Base-by-base conservation (phyloP, 2,329 filamentous ascomycete genomes). In the Alternaria arbusti region DNA sequence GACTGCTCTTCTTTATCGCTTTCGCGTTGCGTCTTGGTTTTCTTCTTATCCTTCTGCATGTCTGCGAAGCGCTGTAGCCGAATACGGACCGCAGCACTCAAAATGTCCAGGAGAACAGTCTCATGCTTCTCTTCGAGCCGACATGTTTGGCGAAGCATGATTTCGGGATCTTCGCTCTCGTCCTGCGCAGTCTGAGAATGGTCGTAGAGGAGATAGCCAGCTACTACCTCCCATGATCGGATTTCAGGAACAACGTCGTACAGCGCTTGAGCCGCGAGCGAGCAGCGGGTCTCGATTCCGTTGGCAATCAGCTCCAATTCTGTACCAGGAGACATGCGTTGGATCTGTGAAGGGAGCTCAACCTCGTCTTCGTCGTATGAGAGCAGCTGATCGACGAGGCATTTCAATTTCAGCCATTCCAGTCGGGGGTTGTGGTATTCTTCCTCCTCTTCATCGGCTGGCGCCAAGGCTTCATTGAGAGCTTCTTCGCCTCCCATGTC, bases 391-490 rank as follows among this genome's bases (percentile, higher is more conserved):
- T 97, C 93, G 3, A 91, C 92, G 13, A 99, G 85, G 69, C 91
- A 95, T 81, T 98, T 99, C 76, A 96, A 88, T 75, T 92, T 93
- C 72, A 98, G 88, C 96, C 96, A 99, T 66, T 91, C 90, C 49
- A 89, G 85, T 64, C 91, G 90, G 3, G 94, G 92, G 3, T 89
- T 88, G 57, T 92, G 89, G 65, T 89, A 92, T 68, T 94, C 90
- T 23, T 87, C 85, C 12, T 94, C 91, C 15, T 91, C 89, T 15
- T 92, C 87, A n/a, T 92, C 87, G 40, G 87, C 86, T 2, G 88
- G 88, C 9, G 89, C 88, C 60, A 97, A 86, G 9, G 89, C 84
- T 74, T 97, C 94, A 49, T 92, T 88, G 9, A 97, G 83, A 0
- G 84, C 86, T 69, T 96, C 92, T 57, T 90, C 87, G 23, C 95